phyloP scores from a whole-genome alignment of 2,329 filamentous ascomycete genomes.

The Aspergillus ibericus region DNA sequence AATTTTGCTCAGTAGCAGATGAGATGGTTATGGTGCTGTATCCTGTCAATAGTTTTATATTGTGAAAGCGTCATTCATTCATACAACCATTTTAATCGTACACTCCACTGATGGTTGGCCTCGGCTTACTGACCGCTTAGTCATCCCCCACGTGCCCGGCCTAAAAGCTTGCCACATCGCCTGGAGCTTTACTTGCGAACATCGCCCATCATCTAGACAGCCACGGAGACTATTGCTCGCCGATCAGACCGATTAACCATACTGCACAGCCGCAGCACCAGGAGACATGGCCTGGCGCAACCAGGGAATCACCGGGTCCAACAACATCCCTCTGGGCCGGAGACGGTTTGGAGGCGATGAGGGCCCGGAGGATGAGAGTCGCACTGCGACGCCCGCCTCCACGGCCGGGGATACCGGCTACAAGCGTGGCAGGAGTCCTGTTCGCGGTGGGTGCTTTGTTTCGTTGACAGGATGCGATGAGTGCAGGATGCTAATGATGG shows the following conservation, averaged over 20 bases:
- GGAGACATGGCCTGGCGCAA: constrained; percentile 62
- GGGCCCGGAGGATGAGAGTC: constrained; percentile 46
- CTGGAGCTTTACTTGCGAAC: background rate
- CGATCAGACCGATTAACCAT: constrained; percentile 11
- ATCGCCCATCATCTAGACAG: background rate
- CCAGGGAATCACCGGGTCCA: constrained; percentile 91
- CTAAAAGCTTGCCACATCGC: constrained; percentile 13
- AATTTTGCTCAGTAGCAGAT: no score
- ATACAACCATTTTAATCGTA: no score
- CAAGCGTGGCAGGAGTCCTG: constrained; percentile 92
- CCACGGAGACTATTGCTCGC: constrained; percentile 2
- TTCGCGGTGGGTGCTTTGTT: constrained; percentile 61
- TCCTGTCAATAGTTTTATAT: background rate
- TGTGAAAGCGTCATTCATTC: no score
- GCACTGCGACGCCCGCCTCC: constrained; percentile 47
- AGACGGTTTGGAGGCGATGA: constrained; percentile 74
- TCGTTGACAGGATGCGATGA: no score
- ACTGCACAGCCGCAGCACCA: background rate
- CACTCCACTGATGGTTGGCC: no score
- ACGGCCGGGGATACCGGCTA: constrained; percentile 51
- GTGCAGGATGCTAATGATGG: constrained; percentile 22
- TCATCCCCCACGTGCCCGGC: constrained; percentile 15
- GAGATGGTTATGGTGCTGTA: background rate
- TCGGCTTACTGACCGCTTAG: background rate
- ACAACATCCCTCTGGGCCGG: constrained; percentile 93